These are phyloP conservation scores for Boletus pseudopeckii DNA, from an alignment of 768 basidiomycete species.

Conservation along the genomic window DNA sequence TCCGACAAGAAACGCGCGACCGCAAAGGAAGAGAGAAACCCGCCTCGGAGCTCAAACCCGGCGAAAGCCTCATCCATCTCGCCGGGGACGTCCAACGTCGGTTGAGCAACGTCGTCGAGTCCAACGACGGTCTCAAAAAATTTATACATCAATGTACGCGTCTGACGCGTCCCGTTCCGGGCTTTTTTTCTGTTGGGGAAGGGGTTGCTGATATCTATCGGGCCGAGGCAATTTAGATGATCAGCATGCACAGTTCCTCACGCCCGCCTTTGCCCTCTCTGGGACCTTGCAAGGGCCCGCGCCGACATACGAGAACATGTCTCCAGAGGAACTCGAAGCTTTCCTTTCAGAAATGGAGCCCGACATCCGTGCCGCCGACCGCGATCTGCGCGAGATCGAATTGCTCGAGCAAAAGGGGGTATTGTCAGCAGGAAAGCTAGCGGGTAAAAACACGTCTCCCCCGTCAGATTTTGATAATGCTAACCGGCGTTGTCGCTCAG, in stretches of 20 bases:
- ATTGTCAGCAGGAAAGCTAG: conserved; percentile 66
- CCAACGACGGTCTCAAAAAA: conserved; percentile 66
- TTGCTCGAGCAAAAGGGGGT: conserved; percentile 67
- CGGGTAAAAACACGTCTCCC: conserved; percentile 37
- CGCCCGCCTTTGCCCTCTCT: conserved; percentile 74
- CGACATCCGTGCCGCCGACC: conserved; percentile 78
- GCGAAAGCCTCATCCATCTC: conserved; percentile 55
- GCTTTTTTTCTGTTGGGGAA: background rate
- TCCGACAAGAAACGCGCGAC: conserved; percentile 47
- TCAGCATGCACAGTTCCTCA: conserved; percentile 69
- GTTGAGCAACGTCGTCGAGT: conserved; percentile 55
- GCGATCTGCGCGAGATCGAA: conserved; percentile 77
- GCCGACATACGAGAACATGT: conserved; percentile 63
- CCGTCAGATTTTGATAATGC: background rate
- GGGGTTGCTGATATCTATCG: background rate
- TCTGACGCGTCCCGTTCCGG: background rate
- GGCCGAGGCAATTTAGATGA: conserved; percentile 48
- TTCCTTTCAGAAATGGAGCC: conserved; percentile 77
- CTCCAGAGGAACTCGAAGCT: conserved; percentile 64
- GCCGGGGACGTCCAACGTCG: conserved; percentile 59
- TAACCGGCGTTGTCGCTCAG: conserved; percentile 29
- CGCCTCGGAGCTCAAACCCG: conserved; percentile 41
- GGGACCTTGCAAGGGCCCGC: conserved; percentile 47
- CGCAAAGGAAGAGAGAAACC: conserved; percentile 35
- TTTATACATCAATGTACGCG: conserved; percentile 74